Percentiles rank a stretch among this genome's conserved stretches.
Conservation (phyloP, 2,329 filamentous ascomycete species). For the Trichoderma sp. region DNA sequence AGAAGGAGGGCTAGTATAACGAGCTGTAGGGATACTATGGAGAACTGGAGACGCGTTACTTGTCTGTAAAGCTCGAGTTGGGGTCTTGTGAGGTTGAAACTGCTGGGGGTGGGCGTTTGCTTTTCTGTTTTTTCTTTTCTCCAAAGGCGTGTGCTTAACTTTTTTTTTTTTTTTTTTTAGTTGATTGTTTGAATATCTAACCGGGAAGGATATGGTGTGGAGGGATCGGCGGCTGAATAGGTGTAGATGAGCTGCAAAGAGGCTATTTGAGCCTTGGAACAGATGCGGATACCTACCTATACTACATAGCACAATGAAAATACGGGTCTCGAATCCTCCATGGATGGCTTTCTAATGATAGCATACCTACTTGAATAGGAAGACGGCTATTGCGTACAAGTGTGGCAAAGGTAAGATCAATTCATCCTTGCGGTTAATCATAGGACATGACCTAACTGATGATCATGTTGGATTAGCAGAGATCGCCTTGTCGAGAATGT, state of each 20-base stretch:
- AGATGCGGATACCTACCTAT: neutral
- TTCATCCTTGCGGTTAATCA: conserved; percentile 16
- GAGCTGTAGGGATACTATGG: neutral
- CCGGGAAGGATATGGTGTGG: neutral
- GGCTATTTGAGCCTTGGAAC: neutral
- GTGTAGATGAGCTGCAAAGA: neutral
- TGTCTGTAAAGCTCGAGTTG: neutral
- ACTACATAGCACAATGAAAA: neutral
- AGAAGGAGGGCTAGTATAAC: neutral
- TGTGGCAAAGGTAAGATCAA: neutral
- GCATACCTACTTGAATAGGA: neutral
- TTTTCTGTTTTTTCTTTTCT: neutral
- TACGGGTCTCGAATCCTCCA: neutral
- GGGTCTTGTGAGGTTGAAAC: conserved; percentile 1
- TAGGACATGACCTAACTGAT: neutral
- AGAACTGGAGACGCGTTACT: neutral
- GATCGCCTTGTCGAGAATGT: neutral
- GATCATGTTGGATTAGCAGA: neutral
- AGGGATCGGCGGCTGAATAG: neutral
- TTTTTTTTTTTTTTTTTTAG: neutral
- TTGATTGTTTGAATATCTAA: neutral
- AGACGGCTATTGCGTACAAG: neutral
- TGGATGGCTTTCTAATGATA: neutral
- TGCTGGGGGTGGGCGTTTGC: neutral
- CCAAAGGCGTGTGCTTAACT: neutral